Percentiles rank a stretch among this genome's conserved stretches.
phyloP scores from a whole-genome alignment of 345 rosid species.

The Eutrema heterophyllum region DNA sequence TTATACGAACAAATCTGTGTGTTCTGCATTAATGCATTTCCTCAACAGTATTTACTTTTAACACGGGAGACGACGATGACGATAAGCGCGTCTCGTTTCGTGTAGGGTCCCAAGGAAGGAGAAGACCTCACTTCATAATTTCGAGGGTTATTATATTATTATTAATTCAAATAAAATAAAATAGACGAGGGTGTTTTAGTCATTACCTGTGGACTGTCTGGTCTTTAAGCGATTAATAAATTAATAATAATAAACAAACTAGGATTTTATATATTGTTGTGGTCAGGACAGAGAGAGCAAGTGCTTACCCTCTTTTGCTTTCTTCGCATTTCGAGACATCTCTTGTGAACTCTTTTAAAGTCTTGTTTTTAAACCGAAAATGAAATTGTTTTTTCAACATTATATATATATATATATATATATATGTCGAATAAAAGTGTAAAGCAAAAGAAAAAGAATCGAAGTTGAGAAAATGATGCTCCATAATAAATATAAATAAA shows the following conservation, averaged over 20 bases:
- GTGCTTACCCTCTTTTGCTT: conserved; percentile 27
- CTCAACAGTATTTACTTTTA: conserved; percentile 28
- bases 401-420: neutral
- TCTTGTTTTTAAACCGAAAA: neutral
- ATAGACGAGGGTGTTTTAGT: conserved; percentile 21
- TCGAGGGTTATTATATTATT: neutral
- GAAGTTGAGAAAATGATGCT: conserved; percentile 14
- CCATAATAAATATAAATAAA: neutral
- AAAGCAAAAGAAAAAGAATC: conserved; percentile 25
- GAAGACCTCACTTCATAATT: conserved; percentile 28
- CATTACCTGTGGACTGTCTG: conserved; percentile 7
- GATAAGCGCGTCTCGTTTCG: conserved; percentile 31
- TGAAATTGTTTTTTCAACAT: neutral
- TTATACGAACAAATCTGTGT: conserved; percentile 12
- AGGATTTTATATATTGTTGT: conserved; percentile 12
- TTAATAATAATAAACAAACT: neutral
- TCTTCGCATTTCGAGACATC: conserved; percentile 32
- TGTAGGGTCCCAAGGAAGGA: conserved; percentile 32
- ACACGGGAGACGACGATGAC: conserved; percentile 33
- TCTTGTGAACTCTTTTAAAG: conserved; percentile 23
- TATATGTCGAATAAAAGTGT: conserved; percentile 19
- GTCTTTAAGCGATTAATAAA: neutral
- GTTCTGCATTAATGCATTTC: conserved; percentile 7
- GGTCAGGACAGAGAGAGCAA: conserved; percentile 34
- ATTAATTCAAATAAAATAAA: neutral